Evolutionary conservation across 2,329 filamentous ascomycete genomes (phyloP), one percentile per base, ranked within the genome.

Genomic region (Neurospora sp.): DNA sequence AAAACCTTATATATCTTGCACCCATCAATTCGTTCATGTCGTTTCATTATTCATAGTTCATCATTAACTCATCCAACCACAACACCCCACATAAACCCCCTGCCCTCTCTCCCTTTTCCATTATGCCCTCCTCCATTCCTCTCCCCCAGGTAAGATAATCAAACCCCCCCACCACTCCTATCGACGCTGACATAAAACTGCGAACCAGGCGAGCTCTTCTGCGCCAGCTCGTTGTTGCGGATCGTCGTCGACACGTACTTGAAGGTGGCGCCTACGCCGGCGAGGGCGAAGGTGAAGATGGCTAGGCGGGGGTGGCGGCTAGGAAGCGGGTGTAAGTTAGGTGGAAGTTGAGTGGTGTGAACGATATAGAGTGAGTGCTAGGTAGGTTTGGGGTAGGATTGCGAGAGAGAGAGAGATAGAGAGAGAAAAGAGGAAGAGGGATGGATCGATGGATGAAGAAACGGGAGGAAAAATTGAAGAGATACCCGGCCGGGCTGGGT

Each of bases 141-240:
- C 6, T 19, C 6, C 19, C 43, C 10, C 2, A 11, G 41, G n/a
- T 46, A 3, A 17, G 8, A 19, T 3, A 46, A 11, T 23, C 23
- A 62, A 17, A 33, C 6, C 15, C 82, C 82, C 1, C 82, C 82
- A 3, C 84, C 84, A 74, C 84, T 86, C 33, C 84, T 81, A 69
- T 86, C 84, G 69, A 86, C 84, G 69, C 80, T 83, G 69, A 86
- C 84, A 75, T 85, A 83, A 67, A 82, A 79, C 71, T 81, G 81
- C 33, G 79, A 78, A 4, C 76, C 74, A 43, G 77, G 76, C 70
- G 73, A 73, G 38, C 76, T 78, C 74, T 78, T 79, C 77, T 84
- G 82, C 46, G 80, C 80, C 39, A 77, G 70, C 73, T 85, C 83
- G 78, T 84, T 84, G 69, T 78, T 77, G 46, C 76, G 77, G 37